Evolutionary conservation across 768 basidiomycete species (phyloP).

Genomic region (Suillus spraguei): DNA sequence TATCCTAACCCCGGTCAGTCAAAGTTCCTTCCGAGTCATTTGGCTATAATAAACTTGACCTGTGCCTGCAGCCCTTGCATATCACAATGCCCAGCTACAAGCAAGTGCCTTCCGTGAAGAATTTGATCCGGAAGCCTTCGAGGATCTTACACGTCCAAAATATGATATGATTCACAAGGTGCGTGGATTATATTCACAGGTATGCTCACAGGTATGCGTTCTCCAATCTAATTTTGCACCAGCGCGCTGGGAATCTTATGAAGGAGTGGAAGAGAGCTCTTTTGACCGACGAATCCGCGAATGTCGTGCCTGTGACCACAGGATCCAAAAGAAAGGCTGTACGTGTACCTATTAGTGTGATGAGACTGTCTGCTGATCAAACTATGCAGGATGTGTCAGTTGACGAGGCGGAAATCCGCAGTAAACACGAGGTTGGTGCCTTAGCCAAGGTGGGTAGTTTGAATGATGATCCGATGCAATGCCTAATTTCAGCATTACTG

Average conservation of each 20-base stretch:
- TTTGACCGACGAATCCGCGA: slow-evolving; percentile 63
- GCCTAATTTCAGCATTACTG: slow-evolving; percentile 9
- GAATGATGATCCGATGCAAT: background rate
- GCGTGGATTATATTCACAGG: slow-evolving; percentile 15
- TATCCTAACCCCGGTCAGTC: slow-evolving; percentile 87
- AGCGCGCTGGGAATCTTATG: slow-evolving; percentile 73
- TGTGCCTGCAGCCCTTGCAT: slow-evolving; percentile 65
- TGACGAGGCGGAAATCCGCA: slow-evolving; percentile 75
- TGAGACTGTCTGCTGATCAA: slow-evolving; percentile 7
- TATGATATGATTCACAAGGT: slow-evolving; percentile 81
- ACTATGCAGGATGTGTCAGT: slow-evolving; percentile 56
- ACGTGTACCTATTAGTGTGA: slow-evolving; percentile 31
- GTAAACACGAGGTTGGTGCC: slow-evolving; percentile 57
- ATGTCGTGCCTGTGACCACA: slow-evolving; percentile 45
- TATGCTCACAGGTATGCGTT: slow-evolving; percentile 2
- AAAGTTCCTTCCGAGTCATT: slow-evolving; percentile 2
- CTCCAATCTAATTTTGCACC: slow-evolving; percentile 12
- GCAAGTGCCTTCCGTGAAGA: slow-evolving; percentile 92
- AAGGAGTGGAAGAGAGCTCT: slow-evolving; percentile 71
- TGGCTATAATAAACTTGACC: slow-evolving; percentile 5
- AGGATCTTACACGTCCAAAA: slow-evolving; percentile 83
- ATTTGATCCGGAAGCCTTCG: slow-evolving; percentile 74
- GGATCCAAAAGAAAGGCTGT: slow-evolving; percentile 78
- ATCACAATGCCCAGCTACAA: slow-evolving; percentile 88
- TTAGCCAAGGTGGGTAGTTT: slow-evolving; percentile 63